Evolutionary conservation across 225 moss, liverwort and hornwort genomes (phyloP), one percentile per base, ranked within the genome.

Genomic region (Climacium dendroides): DNA sequence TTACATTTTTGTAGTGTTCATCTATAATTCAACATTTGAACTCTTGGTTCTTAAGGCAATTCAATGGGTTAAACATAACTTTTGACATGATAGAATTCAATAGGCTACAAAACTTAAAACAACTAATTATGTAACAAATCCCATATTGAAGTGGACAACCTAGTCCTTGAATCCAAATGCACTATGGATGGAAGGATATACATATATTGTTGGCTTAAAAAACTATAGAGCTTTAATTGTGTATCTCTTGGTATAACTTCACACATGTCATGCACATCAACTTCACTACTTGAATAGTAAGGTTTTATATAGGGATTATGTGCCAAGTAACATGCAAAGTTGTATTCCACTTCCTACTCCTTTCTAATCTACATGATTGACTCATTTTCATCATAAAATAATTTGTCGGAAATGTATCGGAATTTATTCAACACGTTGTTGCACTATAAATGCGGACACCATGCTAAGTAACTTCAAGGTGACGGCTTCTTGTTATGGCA

Each of bases 131-230:
- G 1, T 8, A 39, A 69, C 0, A 13, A 7, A 37, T 67, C 6
- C 23, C 4, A 23, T 12, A 67, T 13, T 12, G 12, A 69, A 39
- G 39, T 1, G 0, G 3, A 0, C 1, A 0, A 13, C 12, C 7
- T 24, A 69, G 39, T 0, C 0, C 1, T 69, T 39, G 22, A 39
- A 1, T 69, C 14, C 3, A 24, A 39, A 25, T 41, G 25, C 8
- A 8, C 8, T 25, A 15, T 14, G 3, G 41, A 41, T 69, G 25
- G 24, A 41, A 69, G 14, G 25, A 1, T 3, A 37, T 0, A 29
- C 14, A 50, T 7, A 37, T 7, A 67, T 37, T 67, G 7, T 13
- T 0, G 0, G 1, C 1, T 37, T 13, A 22, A 37, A 67, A 37
- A 22, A 7, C 23, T 37, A 67, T 7, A 0, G 14, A 39, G 5